A percentile compares a stretch with the other conserved stretches of the same genome.
These are phyloP conservation scores for Platanthera guangdongensis DNA, from an alignment of 106 monocot species.

Conservation along the genomic window DNA sequence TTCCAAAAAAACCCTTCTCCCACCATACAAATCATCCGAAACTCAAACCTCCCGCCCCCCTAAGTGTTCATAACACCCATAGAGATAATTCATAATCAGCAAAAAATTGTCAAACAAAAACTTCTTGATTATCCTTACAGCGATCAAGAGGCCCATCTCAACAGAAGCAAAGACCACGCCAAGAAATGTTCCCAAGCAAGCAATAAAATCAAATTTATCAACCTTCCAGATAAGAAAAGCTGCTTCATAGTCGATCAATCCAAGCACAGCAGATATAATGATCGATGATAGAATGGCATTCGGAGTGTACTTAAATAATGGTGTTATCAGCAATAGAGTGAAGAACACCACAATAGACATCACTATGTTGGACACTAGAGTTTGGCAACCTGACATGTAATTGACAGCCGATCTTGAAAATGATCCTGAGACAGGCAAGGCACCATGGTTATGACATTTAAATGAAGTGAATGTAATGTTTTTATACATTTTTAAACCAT, in stretches of 20 bases:
- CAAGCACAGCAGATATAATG: conserved; percentile 75
- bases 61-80: no score
- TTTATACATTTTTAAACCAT: no score
- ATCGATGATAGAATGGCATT: conserved; percentile 72
- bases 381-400: conserved; percentile 76
- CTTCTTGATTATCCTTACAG: conserved; percentile 40
- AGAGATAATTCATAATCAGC: background rate
- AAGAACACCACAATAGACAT: conserved; percentile 69
- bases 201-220: conserved; percentile 82
- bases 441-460: background rate
- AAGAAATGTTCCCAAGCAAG: conserved; percentile 86
- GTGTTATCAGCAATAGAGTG: conserved; percentile 72
- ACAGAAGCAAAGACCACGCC: conserved; percentile 72
- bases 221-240: conserved; percentile 75
- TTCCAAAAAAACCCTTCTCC: no score
- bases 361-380: conserved; percentile 67
- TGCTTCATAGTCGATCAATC: conserved; percentile 58
- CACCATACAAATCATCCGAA: no score
- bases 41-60: no score
- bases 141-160: conserved; percentile 76
- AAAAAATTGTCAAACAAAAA: background rate
- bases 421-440: conserved; percentile 44
- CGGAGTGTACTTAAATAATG: conserved; percentile 82
- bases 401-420: conserved; percentile 95
- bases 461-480: background rate